Base-by-base conservation (phyloP, 306 rosid genomes). In the Prunus padus region DNA sequence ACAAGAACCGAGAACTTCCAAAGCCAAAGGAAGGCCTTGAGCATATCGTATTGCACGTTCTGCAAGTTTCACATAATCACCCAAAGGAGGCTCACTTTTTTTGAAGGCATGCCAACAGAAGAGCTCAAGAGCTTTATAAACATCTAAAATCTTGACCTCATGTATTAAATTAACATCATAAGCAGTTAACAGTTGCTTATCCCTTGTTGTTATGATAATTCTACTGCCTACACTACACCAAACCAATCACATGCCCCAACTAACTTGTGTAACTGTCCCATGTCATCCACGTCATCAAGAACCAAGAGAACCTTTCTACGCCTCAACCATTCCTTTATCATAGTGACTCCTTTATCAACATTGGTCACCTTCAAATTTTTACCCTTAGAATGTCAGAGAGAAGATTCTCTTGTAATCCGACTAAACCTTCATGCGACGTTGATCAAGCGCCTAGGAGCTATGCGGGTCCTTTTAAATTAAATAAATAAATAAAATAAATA, bases 1-100 rank as follows among this genome's bases (percentile, higher is more conserved):
- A 81, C 70, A 65, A 3, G 82, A 76, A 11, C 91, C 91, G 57
- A 85, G 71, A 40, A 81, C 72, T 76, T 76, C 51, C 57, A 85
- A 45, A 23, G 78, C 83, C 80, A 87, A 4, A 14, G 91, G 91
- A 19, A 61, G 62, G 20, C 77, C 23, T 37, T 30, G 19, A 25
- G 44, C 69, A 6, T 20, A n/a, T 7, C 26, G n/a, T 0, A 47
- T 8, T 1, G 23, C 57, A 45, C 5, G 23, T 0, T 5, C 9
- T 2, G 30, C 2, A 1, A 61, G 15, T 49, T 8, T 0, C 1
- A 0, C 56, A 47, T 19, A 61, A 2, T 19, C n/a, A 20, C 30
- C n/a, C 11, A 0, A 11, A 6, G 9, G 42, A 73, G 60, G 77
- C 11, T 0, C 13, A 11, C 16, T 7, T 19, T 19, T 47, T 3